A percentile compares a stretch with the other conserved stretches of the same genome.
These are phyloP conservation scores for Leccinum angustisporum DNA, from an alignment of 1,284 basidiomycete genomes.

Conservation along the genomic window DNA sequence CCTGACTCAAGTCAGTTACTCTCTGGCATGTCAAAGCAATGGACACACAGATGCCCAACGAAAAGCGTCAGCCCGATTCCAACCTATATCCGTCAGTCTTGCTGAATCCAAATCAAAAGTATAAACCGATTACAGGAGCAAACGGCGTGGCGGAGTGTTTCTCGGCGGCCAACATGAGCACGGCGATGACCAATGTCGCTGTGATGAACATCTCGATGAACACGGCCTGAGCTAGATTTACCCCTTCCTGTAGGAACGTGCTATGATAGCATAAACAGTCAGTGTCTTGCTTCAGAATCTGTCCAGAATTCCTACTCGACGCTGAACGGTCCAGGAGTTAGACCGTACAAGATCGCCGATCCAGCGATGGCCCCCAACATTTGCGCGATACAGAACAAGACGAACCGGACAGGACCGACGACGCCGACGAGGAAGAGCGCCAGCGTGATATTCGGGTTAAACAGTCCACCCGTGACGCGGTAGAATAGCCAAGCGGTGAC, in stretches of 20 bases:
- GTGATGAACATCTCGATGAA: slow-evolving; percentile 79
- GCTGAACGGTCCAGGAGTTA: slow-evolving; percentile 60
- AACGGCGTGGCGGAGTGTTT: slow-evolving; percentile 71
- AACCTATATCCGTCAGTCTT: slow-evolving; percentile 40
- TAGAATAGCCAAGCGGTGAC: slow-evolving; percentile 76
- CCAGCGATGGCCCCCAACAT: slow-evolving; percentile 62
- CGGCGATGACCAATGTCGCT: slow-evolving; percentile 52
- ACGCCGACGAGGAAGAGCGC: slow-evolving; percentile 61
- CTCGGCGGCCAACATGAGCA: slow-evolving; percentile 68
- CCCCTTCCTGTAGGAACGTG: slow-evolving; percentile 44
- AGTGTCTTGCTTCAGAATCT: slow-evolving; percentile 6
- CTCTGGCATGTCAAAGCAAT: not conserved
- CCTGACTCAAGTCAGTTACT: slow-evolving; percentile 25
- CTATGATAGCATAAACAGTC: slow-evolving; percentile 31
- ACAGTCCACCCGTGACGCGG: slow-evolving; percentile 67
- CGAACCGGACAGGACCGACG: slow-evolving; percentile 59
- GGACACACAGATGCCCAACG: slow-evolving; percentile 58
- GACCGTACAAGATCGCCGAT: slow-evolving; percentile 56
- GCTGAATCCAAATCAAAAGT: not conserved
- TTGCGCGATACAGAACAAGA: slow-evolving; percentile 64
- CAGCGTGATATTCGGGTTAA: slow-evolving; percentile 71
- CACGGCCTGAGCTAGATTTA: slow-evolving; percentile 55
- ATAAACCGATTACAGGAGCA: slow-evolving; percentile 50
- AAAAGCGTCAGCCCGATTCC: slow-evolving; percentile 73
- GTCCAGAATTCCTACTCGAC: slow-evolving; percentile 45